phyloP scores from a whole-genome alignment of 805 yeast genomes.

The Hanseniaspora valbyensis region DNA sequence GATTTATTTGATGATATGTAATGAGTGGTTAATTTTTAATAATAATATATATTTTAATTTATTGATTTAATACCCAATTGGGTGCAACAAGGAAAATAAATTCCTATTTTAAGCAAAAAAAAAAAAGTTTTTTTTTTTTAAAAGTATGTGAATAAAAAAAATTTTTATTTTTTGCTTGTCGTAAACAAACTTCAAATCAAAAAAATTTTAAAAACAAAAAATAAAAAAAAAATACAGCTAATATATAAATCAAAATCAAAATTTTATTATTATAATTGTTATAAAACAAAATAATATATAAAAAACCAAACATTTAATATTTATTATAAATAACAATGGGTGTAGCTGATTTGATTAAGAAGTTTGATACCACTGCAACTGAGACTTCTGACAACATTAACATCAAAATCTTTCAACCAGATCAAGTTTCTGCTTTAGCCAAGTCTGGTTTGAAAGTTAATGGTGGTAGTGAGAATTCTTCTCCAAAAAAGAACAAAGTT shows the following conservation, averaged over 20 bases:
- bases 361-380: conserved; percentile 24
- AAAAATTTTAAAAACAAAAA: no score
- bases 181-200: no score
- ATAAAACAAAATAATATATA: no score
- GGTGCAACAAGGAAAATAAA: no score
- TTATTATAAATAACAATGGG: conserved; percentile 23
- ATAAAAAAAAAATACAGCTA: no score
- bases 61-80: not conserved
- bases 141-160: not conserved
- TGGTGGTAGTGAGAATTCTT: not conserved
- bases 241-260: no score
- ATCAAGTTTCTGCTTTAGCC: conserved; percentile 13
- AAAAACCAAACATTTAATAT: not conserved
- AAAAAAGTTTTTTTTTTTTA: not conserved
- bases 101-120: not conserved
- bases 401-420: conserved; percentile 14
- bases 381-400: not conserved
- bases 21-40: not conserved
- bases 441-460: conserved; percentile 14
- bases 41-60: not conserved
- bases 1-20: conserved; percentile 22
- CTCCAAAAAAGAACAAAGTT: not conserved
- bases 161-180: no score
- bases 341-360: conserved; percentile 31
- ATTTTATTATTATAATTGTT: no score